Evolutionary conservation across 768 basidiomycete genomes (phyloP).

Genomic region (Macrocybe gigantea): DNA sequence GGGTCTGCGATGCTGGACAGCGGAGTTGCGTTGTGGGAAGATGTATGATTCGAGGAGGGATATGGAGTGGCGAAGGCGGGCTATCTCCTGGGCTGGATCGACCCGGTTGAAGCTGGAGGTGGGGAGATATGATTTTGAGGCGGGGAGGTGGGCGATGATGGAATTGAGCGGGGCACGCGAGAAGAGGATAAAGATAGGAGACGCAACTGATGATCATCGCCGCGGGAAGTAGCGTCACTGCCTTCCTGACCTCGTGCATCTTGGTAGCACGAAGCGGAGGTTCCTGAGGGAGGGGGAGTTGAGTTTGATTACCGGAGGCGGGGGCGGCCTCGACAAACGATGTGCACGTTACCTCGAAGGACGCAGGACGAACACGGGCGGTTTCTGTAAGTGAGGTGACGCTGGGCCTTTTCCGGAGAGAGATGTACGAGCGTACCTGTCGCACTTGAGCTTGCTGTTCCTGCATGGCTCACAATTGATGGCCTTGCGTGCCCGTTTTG

Average conservation of each 20-base stretch:
- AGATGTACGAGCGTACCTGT: conserved; percentile 43
- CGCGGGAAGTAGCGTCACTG: conserved; percentile 44
- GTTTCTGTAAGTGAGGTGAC: conserved; percentile 41
- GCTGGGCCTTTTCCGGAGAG: conserved; percentile 7
- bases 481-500: conserved; percentile 80
- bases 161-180: conserved; percentile 4
- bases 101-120: conserved; percentile 35
- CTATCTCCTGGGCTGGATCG: conserved; percentile 63
- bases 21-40: conserved; percentile 22
- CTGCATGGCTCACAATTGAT: conserved; percentile 89
- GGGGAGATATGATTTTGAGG: conserved; percentile 8
- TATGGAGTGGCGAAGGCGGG: conserved; percentile 63
- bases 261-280: conserved; percentile 76
- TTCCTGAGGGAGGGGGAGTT: conserved; percentile 40
- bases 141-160: conserved; percentile 12
- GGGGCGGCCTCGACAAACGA: not conserved
- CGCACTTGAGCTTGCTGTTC: conserved; percentile 85
- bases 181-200: conserved; percentile 10
- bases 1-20: conserved; percentile 25
- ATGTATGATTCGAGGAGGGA: conserved; percentile 60
- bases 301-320: not conserved
- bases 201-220: conserved; percentile 52
- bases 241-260: conserved; percentile 62
- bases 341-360: conserved; percentile 48
- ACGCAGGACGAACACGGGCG: conserved; percentile 89